Conservation (phyloP, 768 basidiomycete genomes). For the Cubamyces sp. region DNA sequence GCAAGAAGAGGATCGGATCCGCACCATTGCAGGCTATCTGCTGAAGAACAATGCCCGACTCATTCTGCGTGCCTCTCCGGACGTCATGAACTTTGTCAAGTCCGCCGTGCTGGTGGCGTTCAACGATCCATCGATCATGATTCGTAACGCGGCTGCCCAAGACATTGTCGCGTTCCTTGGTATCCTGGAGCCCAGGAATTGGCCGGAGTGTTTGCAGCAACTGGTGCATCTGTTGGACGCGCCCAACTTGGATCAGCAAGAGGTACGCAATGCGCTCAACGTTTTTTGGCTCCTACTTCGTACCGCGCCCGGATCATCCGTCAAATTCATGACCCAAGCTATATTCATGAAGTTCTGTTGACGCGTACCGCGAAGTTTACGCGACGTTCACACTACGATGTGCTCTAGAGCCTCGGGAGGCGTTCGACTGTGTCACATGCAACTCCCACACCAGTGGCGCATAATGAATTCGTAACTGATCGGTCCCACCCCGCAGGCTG, state of each 20-base stretch:
- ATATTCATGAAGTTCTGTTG: background rate
- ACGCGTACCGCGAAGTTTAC: background rate
- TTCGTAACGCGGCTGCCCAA: conserved; percentile 92
- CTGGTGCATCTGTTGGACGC: conserved; percentile 83
- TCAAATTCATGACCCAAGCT: background rate
- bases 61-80: conserved; percentile 66
- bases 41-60: conserved; percentile 94
- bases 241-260: conserved; percentile 74
- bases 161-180: conserved; percentile 90
- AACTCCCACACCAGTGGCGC: background rate
- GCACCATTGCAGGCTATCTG: conserved; percentile 94
- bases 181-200: conserved; percentile 86
- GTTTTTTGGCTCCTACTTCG: background rate
- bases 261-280: conserved; percentile 57
- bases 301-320: background rate
- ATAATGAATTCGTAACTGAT: background rate
- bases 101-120: conserved; percentile 80
- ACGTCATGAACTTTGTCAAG: conserved; percentile 77
- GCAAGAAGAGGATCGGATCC: conserved; percentile 88
- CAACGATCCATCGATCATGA: conserved; percentile 78
- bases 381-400: conserved; percentile 2
- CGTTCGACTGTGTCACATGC: background rate
- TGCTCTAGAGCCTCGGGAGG: background rate
- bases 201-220: conserved; percentile 92
- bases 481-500: conserved; percentile 56